Conservation (phyloP, 257 asterid species). For the Solanum verrucosum region DNA sequence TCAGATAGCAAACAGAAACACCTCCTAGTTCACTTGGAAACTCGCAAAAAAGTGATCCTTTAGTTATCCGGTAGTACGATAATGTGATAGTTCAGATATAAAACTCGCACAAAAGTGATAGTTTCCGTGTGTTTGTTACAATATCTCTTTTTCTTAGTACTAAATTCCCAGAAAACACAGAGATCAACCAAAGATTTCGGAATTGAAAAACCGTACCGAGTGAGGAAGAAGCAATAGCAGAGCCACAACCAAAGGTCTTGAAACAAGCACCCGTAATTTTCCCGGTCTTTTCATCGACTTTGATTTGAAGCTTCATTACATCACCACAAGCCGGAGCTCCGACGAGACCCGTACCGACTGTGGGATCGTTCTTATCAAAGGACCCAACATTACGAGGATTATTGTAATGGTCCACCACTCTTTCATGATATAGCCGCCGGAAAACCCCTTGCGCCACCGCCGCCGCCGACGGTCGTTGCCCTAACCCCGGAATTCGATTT, state of each 20-base stretch:
- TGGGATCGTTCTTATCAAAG: slow-evolving; percentile 68
- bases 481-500: slow-evolving; percentile 24
- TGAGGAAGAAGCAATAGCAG: slow-evolving; percentile 91
- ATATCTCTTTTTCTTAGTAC: background rate
- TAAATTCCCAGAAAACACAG: background rate
- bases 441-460: slow-evolving; percentile 7
- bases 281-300: slow-evolving; percentile 68
- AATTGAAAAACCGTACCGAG: slow-evolving; percentile 42
- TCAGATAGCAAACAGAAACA: background rate
- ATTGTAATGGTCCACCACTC: slow-evolving; percentile 92
- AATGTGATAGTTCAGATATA: background rate
- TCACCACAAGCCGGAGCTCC: slow-evolving; percentile 99
- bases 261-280: slow-evolving; percentile 80
- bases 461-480: background rate
- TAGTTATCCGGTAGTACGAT: too few relatives aligned
- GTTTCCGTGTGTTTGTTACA: background rate
- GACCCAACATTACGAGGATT: slow-evolving; percentile 93
- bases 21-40: background rate
- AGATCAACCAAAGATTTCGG: background rate
- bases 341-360: slow-evolving; percentile 87
- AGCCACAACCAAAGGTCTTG: slow-evolving; percentile 90
- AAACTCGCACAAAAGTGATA: too few relatives aligned
- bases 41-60: background rate
- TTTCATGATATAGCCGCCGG: slow-evolving; percentile 64
- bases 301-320: slow-evolving; percentile 88